These are phyloP conservation scores for Mortierella sp. DNA, from an alignment of 371 early-diverging fungal genomes.

Conservation along the genomic window DNA sequence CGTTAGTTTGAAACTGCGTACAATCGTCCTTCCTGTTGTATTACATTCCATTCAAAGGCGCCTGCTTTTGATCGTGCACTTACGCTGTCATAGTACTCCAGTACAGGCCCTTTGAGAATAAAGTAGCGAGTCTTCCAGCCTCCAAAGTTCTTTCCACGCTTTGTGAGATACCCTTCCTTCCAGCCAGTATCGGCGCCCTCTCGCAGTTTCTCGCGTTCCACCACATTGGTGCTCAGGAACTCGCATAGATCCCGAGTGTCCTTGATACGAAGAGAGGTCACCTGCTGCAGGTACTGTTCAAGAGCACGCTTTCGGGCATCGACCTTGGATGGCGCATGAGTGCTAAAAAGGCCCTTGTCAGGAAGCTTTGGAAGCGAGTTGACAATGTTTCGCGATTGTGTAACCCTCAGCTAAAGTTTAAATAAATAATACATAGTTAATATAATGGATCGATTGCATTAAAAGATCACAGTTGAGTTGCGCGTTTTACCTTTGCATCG, in stretches of 20 bases:
- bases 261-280: slow-evolving; percentile 70
- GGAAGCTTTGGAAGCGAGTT: slow-evolving; percentile 79
- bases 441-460: background rate
- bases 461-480: background rate
- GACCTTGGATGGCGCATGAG: slow-evolving; percentile 79
- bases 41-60: background rate
- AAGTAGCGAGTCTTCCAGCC: slow-evolving; percentile 90
- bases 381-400: slow-evolving; percentile 61
- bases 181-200: slow-evolving; percentile 51
- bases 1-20: too few species aligned
- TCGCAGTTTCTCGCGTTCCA: slow-evolving; percentile 59
- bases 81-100: slow-evolving; percentile 86
- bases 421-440: background rate
- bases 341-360: slow-evolving; percentile 82
- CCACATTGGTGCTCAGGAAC: slow-evolving; percentile 82
- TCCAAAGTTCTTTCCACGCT: slow-evolving; percentile 90
- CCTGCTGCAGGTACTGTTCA: slow-evolving; percentile 83
- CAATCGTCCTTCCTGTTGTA: background rate
- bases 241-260: slow-evolving; percentile 79
- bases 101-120: slow-evolving; percentile 67
- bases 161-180: slow-evolving; percentile 88
- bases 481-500: slow-evolving; percentile 74
- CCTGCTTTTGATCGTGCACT: slow-evolving; percentile 15
- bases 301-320: slow-evolving; percentile 82
- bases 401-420: slow-evolving; percentile 65